Base-by-base conservation (phyloP, 495 filamentous ascomycete genomes). In the Rhizodiscina lignyota region DNA sequence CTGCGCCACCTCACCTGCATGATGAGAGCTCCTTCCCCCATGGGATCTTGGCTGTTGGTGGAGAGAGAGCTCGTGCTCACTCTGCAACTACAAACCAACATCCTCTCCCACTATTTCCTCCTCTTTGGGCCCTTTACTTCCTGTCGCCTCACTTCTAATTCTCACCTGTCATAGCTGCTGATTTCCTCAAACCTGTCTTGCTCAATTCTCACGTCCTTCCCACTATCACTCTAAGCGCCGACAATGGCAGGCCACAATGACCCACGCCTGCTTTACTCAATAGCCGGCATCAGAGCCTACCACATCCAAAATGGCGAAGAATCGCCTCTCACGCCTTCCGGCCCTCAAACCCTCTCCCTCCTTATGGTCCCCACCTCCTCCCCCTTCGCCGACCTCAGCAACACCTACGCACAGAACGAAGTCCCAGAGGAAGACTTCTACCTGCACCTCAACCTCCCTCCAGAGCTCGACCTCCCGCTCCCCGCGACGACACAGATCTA, bases 401-500 rank as follows among this genome's bases (percentile, higher is more conserved):
- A 61, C 22, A 59, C 69, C 26, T 63, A 66, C 26, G 58, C 65
- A 13, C 63, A 72, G 35, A 64, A 66, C 40, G 63, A 63, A 26
- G 62, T 63, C 15, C 68, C 74, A 1, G 83, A 92, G 48, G 80
- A 92, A 51, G 85, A 94, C 58, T 94, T 92, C 61, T 94, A 93
- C 52, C 74, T 94, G 1, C 85, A 94, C 50, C 70, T 94, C 23
- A 77, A 89, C 44, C 73, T 94, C 1, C 85, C 85, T 11, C 85
- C 85, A n/a, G 85, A 92, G 63, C 67, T 94, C 43, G 85, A 93
- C 47, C 70, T 94, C 5, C 79, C 85, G 1, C 60, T 94, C 12
- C 85, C 85, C 11, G 85, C 85, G 16, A 92, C 83, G 0, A 93
- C 85, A 4, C 85, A 94, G 52, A 87, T 94, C 49, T 94, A 85